These are phyloP conservation scores for Stephania cephalantha DNA, from an alignment of 164 flowering plant species.

Conservation along the genomic window DNA sequence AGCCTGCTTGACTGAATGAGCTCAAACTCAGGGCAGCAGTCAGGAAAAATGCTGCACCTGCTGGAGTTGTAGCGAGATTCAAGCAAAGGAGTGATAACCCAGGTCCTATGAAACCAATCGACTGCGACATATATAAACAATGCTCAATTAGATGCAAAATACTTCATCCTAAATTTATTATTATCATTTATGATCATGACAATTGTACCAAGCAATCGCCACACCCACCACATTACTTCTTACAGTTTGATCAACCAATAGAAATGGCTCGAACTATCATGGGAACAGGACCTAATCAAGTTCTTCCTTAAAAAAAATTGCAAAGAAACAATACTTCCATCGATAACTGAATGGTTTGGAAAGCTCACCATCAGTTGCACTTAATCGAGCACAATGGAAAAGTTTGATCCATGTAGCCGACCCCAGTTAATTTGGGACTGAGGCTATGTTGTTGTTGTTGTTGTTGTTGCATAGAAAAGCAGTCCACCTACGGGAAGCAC, in stretches of 20 bases:
- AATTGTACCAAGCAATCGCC: not conserved
- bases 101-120: constrained; percentile 93
- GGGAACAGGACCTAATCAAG: not conserved
- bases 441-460: no score
- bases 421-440: no score
- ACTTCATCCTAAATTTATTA: not conserved
- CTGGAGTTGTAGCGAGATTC: constrained; percentile 67
- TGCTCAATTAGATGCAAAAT: not conserved
- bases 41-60: constrained; percentile 47
- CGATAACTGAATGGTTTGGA: no score
- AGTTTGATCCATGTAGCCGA: no score
- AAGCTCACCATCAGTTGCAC: no score
- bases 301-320: no score
- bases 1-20: constrained; percentile 97
- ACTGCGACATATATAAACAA: constrained; percentile 33
- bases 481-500: no score
- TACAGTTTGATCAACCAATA: not conserved
- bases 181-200: not conserved
- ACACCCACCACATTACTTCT: not conserved
- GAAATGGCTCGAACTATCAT: not conserved
- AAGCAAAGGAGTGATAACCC: constrained; percentile 73
- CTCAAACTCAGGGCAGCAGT: constrained; percentile 83
- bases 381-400: no score
- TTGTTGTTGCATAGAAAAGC: no score
- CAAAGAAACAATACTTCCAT: no score